Conservation (phyloP, 164 flowering plant species). For the Magnolia officinalis region DNA sequence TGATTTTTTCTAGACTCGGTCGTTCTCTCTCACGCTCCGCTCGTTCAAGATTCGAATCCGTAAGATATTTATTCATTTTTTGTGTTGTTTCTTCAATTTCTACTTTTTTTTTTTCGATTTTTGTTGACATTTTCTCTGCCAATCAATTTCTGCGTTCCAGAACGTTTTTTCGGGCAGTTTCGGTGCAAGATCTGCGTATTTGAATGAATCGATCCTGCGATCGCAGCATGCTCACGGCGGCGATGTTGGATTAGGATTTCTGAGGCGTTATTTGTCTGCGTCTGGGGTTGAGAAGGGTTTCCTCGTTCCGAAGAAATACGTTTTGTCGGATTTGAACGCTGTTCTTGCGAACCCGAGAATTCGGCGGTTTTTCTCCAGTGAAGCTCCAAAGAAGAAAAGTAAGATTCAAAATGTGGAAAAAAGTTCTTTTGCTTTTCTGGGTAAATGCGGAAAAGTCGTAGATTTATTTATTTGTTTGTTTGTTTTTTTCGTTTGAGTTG, state of each 20-base stretch:
- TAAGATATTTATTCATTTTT: constrained; percentile 10
- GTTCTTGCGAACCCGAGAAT: constrained; percentile 44
- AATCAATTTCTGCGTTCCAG: constrained; percentile 4
- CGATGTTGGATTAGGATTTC: constrained; percentile 36
- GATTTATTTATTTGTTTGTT: not conserved
- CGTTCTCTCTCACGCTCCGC: constrained; percentile 37
- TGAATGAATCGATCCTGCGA: constrained; percentile 13
- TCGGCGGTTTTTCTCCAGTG: constrained; percentile 51
- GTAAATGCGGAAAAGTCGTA: not conserved
- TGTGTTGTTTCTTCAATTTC: not conserved
- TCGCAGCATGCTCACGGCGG: constrained; percentile 12
- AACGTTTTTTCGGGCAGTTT: constrained; percentile 19
- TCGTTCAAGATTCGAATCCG: constrained; percentile 21
- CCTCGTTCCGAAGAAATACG: constrained; percentile 10
- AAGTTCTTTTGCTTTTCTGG: not conserved
- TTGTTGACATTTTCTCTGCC: not conserved
- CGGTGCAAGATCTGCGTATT: constrained; percentile 31
- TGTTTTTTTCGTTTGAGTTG: not conserved
- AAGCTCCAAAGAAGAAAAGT: constrained; percentile 83
- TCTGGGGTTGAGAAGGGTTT: constrained; percentile 32
- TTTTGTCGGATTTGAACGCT: constrained; percentile 34
- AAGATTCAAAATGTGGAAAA: constrained; percentile 19
- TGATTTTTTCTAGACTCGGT: constrained; percentile 43
- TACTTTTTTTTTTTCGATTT: constrained; percentile 1
- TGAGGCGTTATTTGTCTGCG: constrained; percentile 54